These are phyloP conservation scores for Aureobasidium mangrovei DNA, from an alignment of 2,329 filamentous ascomycete species.

Conservation along the genomic window DNA sequence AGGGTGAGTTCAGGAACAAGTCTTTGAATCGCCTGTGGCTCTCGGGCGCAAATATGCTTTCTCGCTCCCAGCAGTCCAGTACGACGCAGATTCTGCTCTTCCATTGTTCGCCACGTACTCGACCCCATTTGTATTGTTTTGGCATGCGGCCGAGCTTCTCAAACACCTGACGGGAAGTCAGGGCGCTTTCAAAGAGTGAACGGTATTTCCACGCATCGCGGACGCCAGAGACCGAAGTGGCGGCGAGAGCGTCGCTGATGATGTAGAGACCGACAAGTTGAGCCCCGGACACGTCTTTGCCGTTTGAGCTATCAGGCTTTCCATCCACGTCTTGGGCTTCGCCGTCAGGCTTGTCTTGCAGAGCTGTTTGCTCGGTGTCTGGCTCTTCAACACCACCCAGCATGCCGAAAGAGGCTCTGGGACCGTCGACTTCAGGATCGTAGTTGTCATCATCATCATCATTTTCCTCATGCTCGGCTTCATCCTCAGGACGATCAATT, in stretches of 20 bases:
- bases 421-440: constrained; percentile 26
- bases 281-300: constrained; percentile 36
- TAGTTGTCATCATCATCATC: constrained; percentile 33
- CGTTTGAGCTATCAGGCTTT: constrained; percentile 42
- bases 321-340: constrained; percentile 15
- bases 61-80: constrained; percentile 58
- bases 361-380: constrained; percentile 23
- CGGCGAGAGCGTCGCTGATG: constrained; percentile 69
- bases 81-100: constrained; percentile 64
- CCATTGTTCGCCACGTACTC: constrained; percentile 76
- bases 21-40: constrained; percentile 62
- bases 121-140: constrained; percentile 66
- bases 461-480: constrained; percentile 28
- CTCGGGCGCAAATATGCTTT: constrained; percentile 61
- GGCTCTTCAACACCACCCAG: constrained; percentile 24
- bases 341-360: background rate
- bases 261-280: constrained; percentile 77
- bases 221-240: constrained; percentile 64
- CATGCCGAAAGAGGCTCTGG: constrained; percentile 13
- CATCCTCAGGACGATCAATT: background rate
- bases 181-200: constrained; percentile 64
- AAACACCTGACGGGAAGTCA: constrained; percentile 62
- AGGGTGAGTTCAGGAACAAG: constrained; percentile 62
- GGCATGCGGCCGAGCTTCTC: constrained; percentile 66
- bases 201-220: constrained; percentile 82